Base-by-base conservation (phyloP, 164 flowering plant genomes). In the Vitis riparia region DNA sequence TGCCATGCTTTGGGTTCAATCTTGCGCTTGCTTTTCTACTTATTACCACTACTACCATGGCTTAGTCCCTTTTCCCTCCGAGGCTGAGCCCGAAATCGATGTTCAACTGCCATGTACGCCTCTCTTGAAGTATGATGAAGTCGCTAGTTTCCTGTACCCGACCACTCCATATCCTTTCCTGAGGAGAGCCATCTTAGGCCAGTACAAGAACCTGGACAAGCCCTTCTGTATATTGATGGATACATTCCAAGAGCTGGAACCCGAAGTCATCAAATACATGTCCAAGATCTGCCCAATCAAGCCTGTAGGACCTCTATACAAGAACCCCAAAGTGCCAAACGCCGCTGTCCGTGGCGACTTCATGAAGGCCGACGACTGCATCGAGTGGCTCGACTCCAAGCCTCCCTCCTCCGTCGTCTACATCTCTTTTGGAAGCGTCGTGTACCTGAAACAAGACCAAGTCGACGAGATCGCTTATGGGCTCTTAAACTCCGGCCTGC, bases 1-100 rank as follows among this genome's bases (percentile, higher is more conserved):
- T 55, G 94, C 91, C 9, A 63, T 87, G 63, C 83, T 88, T 9
- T 93, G 98, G 98, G 83, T 88, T 9, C 98, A 93, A 44, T 90
- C 97, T 7, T 80, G 82, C 30, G 91, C 97, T 1, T 81, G 85
- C 48, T 92, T 87, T 55, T 62, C 90, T 0, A 63, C 81, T 13
- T 92, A 91, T 59, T 89, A 85, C 65, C 86, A 89, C 51, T 90
- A 77, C 67, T 69, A 51, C 73, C 80, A 84, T 14, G 48, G 63
- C 1, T 59, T 79, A 2, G 80, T 77, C 0, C 78, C 83, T 1
- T 93, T 91, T 64, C 97, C 98, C 0, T 67, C 75, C 1, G 81
- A 77, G 48, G 15, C 62, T 0, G 77, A 80, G 0, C 89, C 81
- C 0, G 71, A 80, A 51, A 52, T 83, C 62, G 79, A 80, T 15